These are phyloP conservation scores for Podila minutissima DNA, from an alignment of 192 early-diverging fungal genomes.

Conservation along the genomic window DNA sequence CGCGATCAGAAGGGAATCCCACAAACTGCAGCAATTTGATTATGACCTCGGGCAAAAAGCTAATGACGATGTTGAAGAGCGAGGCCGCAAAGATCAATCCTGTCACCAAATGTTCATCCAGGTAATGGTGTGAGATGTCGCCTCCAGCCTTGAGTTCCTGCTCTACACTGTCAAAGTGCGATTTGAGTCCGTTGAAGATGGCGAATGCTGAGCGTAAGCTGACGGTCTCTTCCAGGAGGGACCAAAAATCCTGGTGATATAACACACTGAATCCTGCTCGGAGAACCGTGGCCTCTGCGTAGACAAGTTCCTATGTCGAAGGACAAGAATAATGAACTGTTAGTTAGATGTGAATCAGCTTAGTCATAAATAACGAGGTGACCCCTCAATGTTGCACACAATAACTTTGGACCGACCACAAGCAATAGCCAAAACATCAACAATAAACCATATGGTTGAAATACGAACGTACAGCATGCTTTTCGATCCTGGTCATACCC, in stretches of 20 bases:
- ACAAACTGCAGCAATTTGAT: constrained; percentile 83
- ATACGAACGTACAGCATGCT: constrained; percentile 62
- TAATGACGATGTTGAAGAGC: constrained; percentile 83
- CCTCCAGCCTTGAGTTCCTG: constrained; percentile 59
- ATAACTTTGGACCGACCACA: not conserved
- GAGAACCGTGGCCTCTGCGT: constrained; percentile 80
- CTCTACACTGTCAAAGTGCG: constrained; percentile 53
- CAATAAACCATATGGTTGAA: not conserved
- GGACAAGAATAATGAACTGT: constrained; percentile 37
- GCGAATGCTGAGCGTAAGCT: constrained; percentile 74
- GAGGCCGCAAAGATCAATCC: constrained; percentile 82
- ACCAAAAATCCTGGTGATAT: constrained; percentile 78
- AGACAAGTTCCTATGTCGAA: constrained; percentile 76
- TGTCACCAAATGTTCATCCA: constrained; percentile 85
- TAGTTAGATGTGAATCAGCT: not conserved
- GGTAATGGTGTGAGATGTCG: constrained; percentile 54
- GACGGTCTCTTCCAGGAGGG: constrained; percentile 80
- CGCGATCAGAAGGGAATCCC: constrained; percentile 81
- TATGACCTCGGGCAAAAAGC: constrained; percentile 75
- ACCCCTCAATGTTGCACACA: not conserved
- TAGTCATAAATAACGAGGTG: not conserved
- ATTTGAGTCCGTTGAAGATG: constrained; percentile 67
- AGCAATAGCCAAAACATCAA: constrained; percentile 3
- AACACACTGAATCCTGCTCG: constrained; percentile 78
- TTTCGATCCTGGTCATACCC: constrained; percentile 66